Evolutionary conservation across 495 filamentous ascomycete species (phyloP).

Genomic region (Patellaria atrata): DNA sequence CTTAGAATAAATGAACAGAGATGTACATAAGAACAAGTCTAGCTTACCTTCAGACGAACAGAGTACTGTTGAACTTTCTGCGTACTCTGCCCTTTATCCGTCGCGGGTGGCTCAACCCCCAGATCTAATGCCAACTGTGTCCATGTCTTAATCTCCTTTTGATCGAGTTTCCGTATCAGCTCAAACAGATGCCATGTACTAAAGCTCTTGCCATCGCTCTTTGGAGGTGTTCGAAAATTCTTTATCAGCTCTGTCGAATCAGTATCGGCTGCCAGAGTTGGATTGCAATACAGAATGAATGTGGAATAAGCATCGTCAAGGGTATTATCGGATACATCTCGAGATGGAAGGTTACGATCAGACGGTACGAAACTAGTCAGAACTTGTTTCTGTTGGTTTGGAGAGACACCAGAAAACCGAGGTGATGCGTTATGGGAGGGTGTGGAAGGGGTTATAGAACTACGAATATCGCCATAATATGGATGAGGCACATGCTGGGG

Average conservation of each 20-base stretch:
- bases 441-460: constrained; percentile 16
- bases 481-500: constrained; percentile 11
- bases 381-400: constrained; percentile 15
- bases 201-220: constrained; percentile 85
- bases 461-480: constrained; percentile 20
- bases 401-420: constrained; percentile 17
- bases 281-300: constrained; percentile 77
- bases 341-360: constrained; percentile 46
- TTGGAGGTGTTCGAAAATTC: constrained; percentile 70
- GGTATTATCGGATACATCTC: constrained; percentile 52
- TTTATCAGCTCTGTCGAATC: constrained; percentile 51
- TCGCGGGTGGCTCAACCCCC: constrained; percentile 75
- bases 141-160: constrained; percentile 93
- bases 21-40: constrained; percentile 2
- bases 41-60: constrained; percentile 71
- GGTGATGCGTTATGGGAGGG: constrained; percentile 20
- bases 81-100: constrained; percentile 77
- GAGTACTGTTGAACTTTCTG: constrained; percentile 98
- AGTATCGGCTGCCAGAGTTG: constrained; percentile 22
- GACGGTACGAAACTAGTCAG: constrained; percentile 12
- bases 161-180: constrained; percentile 68
- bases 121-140: constrained; percentile 77
- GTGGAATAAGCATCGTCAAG: constrained; percentile 78
- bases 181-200: constrained; percentile 70
- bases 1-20: no score